A percentile compares a stretch with the other conserved stretches of the same genome.
These are phyloP conservation scores for Choiromyces venosus DNA, from an alignment of 495 filamentous ascomycete genomes.

Conservation along the genomic window DNA sequence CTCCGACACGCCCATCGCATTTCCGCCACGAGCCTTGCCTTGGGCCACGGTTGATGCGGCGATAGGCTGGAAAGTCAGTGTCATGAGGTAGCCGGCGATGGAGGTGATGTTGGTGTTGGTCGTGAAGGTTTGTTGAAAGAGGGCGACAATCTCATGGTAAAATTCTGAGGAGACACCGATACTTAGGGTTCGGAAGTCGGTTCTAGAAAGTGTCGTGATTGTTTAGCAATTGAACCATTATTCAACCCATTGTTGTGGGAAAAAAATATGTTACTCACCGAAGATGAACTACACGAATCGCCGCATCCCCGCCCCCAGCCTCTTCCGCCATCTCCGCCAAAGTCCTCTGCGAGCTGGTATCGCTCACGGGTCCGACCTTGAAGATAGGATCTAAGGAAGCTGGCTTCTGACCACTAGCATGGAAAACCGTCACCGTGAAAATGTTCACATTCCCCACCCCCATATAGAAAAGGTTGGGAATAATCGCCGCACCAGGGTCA, in stretches of 20 bases:
- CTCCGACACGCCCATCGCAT: conserved; percentile 42
- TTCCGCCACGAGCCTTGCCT: conserved; percentile 39
- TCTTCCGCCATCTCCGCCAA: neutral
- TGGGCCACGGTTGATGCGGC: conserved; percentile 34
- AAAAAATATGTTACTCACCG: neutral
- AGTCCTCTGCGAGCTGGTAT: conserved; percentile 1
- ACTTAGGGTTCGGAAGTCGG: conserved; percentile 8
- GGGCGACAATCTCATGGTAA: conserved; percentile 17
- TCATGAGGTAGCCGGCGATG: conserved; percentile 5
- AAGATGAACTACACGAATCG: neutral
- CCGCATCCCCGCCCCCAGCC: neutral
- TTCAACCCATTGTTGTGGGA: neutral
- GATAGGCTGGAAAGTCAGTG: conserved; percentile 43
- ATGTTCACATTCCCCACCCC: neutral
- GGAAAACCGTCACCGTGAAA: conserved; percentile 14
- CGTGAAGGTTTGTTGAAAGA: conserved; percentile 25
- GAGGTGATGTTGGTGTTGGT: conserved; percentile 8
- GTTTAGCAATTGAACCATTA: neutral
- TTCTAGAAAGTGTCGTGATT: neutral
- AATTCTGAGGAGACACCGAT: conserved; percentile 15
- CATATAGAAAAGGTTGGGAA: conserved; percentile 15
- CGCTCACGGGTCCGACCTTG: conserved; percentile 8
- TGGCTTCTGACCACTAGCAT: conserved; percentile 9
- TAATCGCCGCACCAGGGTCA: conserved; percentile 37
- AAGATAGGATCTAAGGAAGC: conserved; percentile 18